These are phyloP conservation scores for Pleurotus eryngii DNA, from an alignment of 768 basidiomycete species.

Conservation along the genomic window DNA sequence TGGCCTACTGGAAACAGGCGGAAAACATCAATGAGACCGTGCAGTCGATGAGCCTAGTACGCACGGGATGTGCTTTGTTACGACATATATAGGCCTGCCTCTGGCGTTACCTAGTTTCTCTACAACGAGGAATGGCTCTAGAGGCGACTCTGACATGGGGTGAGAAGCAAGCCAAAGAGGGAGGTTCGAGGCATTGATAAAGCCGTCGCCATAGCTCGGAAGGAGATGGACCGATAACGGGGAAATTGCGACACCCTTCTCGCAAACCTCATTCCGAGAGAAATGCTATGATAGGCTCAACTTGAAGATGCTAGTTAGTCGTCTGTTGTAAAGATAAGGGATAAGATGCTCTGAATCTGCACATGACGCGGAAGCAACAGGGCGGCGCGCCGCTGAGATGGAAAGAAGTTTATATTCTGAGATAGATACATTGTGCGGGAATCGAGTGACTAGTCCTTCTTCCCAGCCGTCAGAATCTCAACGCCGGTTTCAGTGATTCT, in stretches of 20 bases:
- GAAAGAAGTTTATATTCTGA: neutral
- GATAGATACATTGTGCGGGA: neutral
- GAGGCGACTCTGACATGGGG: conserved; percentile 7
- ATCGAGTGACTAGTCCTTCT: conserved; percentile 3
- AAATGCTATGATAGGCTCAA: neutral
- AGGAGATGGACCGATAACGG: conserved; percentile 8
- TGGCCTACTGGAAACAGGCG: neutral
- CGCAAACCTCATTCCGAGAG: neutral
- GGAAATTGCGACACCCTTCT: conserved; percentile 4
- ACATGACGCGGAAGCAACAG: conserved; percentile 6
- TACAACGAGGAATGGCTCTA: conserved; percentile 7
- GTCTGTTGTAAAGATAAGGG: conserved; percentile 6
- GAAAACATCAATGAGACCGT: neutral
- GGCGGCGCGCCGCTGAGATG: conserved; percentile 1
- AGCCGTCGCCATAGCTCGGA: conserved; percentile 4
- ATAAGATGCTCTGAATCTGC: conserved; percentile 3
- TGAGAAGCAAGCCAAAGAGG: neutral
- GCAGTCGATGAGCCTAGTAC: neutral
- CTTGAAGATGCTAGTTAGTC: neutral
- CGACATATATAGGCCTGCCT: conserved; percentile 6
- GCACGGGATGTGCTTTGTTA: conserved; percentile 6
- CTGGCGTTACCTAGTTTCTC: conserved; percentile 6
- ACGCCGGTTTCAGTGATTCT: conserved; percentile 92
- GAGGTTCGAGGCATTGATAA: neutral
- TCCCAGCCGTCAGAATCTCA: conserved; percentile 76